Conservation (phyloP, 2,329 filamentous ascomycete species). For the Fusarium napiforme region DNA sequence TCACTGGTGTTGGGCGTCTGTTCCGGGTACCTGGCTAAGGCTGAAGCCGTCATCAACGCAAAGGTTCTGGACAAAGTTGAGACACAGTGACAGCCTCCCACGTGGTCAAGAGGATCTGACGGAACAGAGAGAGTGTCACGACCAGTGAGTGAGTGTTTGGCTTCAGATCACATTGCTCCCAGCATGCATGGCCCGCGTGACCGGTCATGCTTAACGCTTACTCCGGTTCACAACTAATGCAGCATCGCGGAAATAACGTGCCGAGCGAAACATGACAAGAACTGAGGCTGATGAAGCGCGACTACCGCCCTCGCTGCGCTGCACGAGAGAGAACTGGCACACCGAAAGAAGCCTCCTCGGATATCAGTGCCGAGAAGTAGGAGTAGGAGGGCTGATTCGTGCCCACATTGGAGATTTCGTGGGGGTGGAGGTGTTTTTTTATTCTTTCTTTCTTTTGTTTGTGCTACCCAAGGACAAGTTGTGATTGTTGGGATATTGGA, state of each 20-base stretch:
- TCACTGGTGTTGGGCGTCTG: background rate
- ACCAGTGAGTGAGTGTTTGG: background rate
- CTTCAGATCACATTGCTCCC: background rate
- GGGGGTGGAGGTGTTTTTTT: conserved; percentile 5
- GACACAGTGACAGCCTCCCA: background rate
- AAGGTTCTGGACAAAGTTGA: background rate
- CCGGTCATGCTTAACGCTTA: background rate
- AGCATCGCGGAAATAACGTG: conserved; percentile 31
- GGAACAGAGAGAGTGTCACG: background rate
- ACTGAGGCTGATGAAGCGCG: conserved; percentile 23
- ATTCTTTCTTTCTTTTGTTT: background rate
- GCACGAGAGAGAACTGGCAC: conserved; percentile 6
- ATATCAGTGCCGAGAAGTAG: conserved; percentile 28
- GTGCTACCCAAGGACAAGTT: background rate
- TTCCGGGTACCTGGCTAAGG: background rate
- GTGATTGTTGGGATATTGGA: conserved; percentile 1
- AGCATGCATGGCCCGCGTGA: background rate
- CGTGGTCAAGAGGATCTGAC: background rate
- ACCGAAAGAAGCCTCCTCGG: conserved; percentile 23
- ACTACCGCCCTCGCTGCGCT: background rate
- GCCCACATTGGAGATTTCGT: conserved; percentile 28
- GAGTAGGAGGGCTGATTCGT: conserved; percentile 28
- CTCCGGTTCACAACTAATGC: conserved; percentile 9
- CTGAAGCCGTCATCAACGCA: background rate
- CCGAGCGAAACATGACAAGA: conserved; percentile 20